Conservation (phyloP, 345 rosid genomes). For the Ceriops zippeliana region DNA sequence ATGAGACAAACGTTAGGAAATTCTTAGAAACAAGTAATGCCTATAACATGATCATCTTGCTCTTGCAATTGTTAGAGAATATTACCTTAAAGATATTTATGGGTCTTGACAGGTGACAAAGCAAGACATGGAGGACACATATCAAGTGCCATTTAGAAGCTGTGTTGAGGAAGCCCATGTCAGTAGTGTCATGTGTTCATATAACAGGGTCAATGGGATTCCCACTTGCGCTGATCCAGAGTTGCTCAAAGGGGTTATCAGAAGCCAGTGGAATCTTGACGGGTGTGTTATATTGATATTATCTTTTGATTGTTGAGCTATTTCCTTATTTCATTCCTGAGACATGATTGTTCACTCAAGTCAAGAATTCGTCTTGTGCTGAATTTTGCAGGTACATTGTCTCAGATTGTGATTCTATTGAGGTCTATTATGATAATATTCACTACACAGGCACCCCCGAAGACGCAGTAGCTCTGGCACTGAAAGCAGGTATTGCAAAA, state of each 20-base stretch:
- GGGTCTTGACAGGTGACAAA: conserved; percentile 54
- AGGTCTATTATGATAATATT: conserved; percentile 7
- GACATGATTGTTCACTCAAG: no score
- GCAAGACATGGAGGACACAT: conserved; percentile 81
- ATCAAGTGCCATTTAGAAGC: conserved; percentile 63
- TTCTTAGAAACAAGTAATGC: no score
- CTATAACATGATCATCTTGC: no score
- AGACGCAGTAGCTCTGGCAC: conserved; percentile 29
- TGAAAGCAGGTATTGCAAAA: conserved; percentile 38
- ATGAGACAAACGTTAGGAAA: no score
- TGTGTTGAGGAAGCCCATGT: conserved; percentile 78
- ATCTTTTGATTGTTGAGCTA: not conserved
- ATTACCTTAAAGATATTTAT: no score
- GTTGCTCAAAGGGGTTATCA: conserved; percentile 46
- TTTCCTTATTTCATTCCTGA: no score
- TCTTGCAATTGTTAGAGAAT: no score
- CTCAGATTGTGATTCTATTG: conserved; percentile 21
- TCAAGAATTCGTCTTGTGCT: not conserved
- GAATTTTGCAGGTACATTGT: conserved; percentile 16
- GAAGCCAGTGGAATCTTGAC: conserved; percentile 23
- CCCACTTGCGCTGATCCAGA: conserved; percentile 84
- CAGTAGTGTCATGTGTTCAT: conserved; percentile 90
- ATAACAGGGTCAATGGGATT: conserved; percentile 79
- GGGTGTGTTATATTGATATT: conserved; percentile 14
- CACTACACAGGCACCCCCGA: conserved; percentile 21